Percentiles rank a stretch among this genome's conserved stretches.
Conservation (phyloP, 352 stramenopile genomes). For the Saprolegnia parasitica region DNA sequence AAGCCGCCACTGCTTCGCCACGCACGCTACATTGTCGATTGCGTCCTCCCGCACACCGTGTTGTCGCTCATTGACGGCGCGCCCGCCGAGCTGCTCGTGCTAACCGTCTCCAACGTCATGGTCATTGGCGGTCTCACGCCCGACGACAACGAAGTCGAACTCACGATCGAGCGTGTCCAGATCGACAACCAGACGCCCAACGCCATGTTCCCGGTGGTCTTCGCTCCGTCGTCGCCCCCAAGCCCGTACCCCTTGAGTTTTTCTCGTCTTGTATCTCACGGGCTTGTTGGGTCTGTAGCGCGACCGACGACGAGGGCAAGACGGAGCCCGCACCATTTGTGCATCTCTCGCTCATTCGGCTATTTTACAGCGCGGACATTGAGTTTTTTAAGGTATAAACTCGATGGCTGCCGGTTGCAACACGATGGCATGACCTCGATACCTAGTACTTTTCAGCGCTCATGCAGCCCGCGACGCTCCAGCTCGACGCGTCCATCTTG, state of each 20-base stretch:
- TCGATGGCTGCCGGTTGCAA: background rate
- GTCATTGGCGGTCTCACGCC: conserved; percentile 59
- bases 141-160: conserved; percentile 74
- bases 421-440: background rate
- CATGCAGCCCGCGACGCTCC: conserved; percentile 59
- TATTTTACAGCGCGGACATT: conserved; percentile 75
- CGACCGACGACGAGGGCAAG: conserved; percentile 5
- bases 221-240: conserved; percentile 37
- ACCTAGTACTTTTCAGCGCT: conserved; percentile 67
- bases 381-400: conserved; percentile 66
- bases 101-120: conserved; percentile 63
- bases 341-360: conserved; percentile 69
- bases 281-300: no score
- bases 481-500: conserved; percentile 61
- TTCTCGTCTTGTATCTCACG: no score
- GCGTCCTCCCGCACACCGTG: conserved; percentile 58
- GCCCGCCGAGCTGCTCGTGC: conserved; percentile 67
- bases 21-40: conserved; percentile 44
- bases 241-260: no score
- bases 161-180: conserved; percentile 78
- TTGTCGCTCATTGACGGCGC: conserved; percentile 70
- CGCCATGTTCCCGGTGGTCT: conserved; percentile 76
- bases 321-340: conserved; percentile 42
- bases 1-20: conserved; percentile 6
- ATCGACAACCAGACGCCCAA: conserved; percentile 75